Evolutionary conservation across 371 early-diverging fungal genomes (phyloP).

Genomic region (Apophysomyces trapeziformis): DNA sequence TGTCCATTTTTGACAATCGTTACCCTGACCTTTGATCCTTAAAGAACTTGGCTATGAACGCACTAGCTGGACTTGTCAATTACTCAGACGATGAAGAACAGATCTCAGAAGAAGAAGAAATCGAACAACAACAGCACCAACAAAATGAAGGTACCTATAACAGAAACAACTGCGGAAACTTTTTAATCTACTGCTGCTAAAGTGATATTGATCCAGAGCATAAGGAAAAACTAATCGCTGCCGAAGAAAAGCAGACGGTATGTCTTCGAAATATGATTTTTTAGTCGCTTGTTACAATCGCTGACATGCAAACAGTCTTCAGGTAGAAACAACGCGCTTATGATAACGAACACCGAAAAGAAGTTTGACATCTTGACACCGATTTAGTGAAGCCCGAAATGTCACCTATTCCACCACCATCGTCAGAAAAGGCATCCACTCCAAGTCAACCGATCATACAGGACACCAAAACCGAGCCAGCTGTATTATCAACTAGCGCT

Average conservation of each 20-base stretch:
- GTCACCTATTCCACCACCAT: background rate
- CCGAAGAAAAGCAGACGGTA: background rate
- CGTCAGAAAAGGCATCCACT: background rate
- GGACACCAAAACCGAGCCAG: background rate
- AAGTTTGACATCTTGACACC: background rate
- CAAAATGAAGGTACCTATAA: constrained; percentile 1
- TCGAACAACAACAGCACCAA: background rate
- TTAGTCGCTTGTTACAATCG: background rate
- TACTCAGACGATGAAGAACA: constrained; percentile 42
- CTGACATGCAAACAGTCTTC: background rate
- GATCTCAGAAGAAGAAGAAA: constrained; percentile 31
- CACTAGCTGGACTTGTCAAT: constrained; percentile 35
- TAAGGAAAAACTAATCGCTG: background rate
- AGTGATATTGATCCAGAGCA: background rate
- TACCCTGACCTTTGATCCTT: background rate
- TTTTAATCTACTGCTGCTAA: constrained; percentile 7
- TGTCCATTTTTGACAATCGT: background rate
- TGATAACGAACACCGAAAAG: no score
- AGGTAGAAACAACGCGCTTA: background rate
- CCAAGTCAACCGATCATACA: background rate
- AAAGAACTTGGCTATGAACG: constrained; percentile 19
- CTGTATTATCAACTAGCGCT: constrained; percentile 1
- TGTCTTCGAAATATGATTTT: background rate
- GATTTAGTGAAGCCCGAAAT: background rate
- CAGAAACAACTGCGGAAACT: background rate